Evolutionary conservation across 1,284 basidiomycete species (phyloP), one percentile per base, ranked within the genome.

Genomic region (Macrocystidia cucumis): DNA sequence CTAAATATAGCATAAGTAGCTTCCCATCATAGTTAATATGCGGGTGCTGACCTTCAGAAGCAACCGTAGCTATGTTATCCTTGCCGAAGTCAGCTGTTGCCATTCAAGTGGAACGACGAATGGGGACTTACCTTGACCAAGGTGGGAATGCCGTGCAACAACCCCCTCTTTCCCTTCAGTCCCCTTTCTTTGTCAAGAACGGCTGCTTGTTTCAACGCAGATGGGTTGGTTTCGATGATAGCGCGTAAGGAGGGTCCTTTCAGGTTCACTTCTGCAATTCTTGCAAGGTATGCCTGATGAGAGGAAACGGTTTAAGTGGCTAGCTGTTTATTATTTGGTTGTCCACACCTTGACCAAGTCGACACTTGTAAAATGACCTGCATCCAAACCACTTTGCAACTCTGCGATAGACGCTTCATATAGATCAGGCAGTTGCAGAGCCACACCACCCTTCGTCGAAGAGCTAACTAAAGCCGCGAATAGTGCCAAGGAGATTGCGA

Each of bases 221-320:
- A 67, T 0, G 78, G 78, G 42, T 78, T 83, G 1, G 59, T 62
- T 48, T 83, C 78, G 23, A 84, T 60, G 1, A 86, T 64, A 0
- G 80, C 79, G 3, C 74, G 67, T 13, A 86, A 56, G 1, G 52
- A 51, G 2, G 79, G 71, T 0, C 78, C 78, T 39, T 74, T 52
- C n/a, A 73, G 46, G 47, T 85, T 83, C 26, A 83, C 81, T 51
- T 85, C 79, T 6, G 76, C 71, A 29, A 84, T 82, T 3, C 81
- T 66, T 3, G 75, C 69, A 36, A 82, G 67, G 50, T 86, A 85
- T 0, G 79, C 78, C 74, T 76, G 36, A 11, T 8, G n/a, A 11
- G 11, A 27, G 18, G n/a, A 23, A 11, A 11, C 11, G 21, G 3
- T 13, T 11, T 8, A 19, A 9, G 12, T 1, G 25, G 19, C 11